Conservation (phyloP, 2,329 filamentous ascomycete genomes). For the Fusarium sp. region DNA sequence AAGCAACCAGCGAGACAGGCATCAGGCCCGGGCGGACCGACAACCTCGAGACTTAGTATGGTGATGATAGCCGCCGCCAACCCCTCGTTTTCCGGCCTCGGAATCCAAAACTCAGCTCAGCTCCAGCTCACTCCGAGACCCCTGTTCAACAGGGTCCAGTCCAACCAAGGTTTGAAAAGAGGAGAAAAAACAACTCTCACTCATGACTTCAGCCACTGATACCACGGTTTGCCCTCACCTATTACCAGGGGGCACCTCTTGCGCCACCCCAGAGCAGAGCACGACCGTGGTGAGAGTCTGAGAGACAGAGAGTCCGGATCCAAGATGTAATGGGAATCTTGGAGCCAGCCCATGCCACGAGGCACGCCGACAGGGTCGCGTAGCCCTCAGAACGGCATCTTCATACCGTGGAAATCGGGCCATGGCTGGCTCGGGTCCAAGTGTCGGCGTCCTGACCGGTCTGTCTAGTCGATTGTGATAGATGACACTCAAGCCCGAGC, state of each 20-base stretch:
- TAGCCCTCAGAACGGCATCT: background rate
- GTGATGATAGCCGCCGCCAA: background rate
- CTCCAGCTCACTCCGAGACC: background rate
- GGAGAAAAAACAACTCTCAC: too few species aligned
- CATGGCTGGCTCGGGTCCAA: conserved; percentile 8
- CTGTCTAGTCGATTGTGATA: conserved; percentile 51
- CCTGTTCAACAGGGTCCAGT: too few species aligned
- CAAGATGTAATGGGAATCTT: too few species aligned
- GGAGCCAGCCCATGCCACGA: conserved; percentile 15
- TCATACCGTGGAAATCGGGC: conserved; percentile 6
- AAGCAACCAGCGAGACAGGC: too few species aligned
- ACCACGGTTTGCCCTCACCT: background rate
- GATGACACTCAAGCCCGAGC: conserved; percentile 38
- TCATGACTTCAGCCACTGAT: too few species aligned
- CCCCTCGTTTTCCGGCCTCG: background rate
- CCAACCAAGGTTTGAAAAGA: too few species aligned
- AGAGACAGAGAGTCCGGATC: too few species aligned
- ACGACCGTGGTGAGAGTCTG: too few species aligned
- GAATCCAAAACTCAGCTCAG: conserved; percentile 21
- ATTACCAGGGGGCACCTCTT: too few species aligned
- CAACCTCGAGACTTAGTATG: background rate
- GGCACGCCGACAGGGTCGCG: conserved; percentile 5
- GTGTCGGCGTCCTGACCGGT: conserved; percentile 42
- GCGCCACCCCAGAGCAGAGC: too few species aligned
- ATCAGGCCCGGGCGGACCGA: conserved; percentile 19